A percentile compares a stretch with the other conserved stretches of the same genome.
phyloP scores from a whole-genome alignment of 306 rosid genomes.

The Oemleria cerasiformis region DNA sequence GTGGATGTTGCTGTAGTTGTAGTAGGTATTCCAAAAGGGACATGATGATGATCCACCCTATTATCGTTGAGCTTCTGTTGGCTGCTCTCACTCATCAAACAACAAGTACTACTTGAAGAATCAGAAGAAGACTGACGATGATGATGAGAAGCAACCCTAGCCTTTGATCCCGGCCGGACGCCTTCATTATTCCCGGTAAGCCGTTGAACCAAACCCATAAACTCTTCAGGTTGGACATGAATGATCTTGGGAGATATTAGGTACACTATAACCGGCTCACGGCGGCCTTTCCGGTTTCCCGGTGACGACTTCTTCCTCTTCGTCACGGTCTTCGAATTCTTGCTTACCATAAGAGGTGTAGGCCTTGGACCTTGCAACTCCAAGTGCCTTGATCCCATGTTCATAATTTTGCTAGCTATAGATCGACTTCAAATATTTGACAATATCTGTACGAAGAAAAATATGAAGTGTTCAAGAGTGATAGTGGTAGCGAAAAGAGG shows the following conservation, averaged over 20 bases:
- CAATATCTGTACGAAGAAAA: too few species aligned
- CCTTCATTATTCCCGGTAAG: conserved; percentile 30
- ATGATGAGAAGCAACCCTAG: background rate
- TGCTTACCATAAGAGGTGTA: conserved; percentile 18
- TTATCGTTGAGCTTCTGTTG: background rate
- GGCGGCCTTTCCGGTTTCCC: too few species aligned
- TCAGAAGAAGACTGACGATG: background rate
- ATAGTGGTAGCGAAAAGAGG: background rate
- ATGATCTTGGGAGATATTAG: conserved; percentile 33
- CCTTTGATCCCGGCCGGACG: background rate
- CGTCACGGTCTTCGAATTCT: conserved; percentile 14
- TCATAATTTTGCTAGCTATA: background rate
- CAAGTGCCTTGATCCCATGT: conserved; percentile 18
- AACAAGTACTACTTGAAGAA: background rate
- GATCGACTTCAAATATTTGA: background rate
- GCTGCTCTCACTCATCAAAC: background rate
- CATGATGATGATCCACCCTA: background rate
- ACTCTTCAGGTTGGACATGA: conserved; percentile 42
- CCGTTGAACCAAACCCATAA: conserved; percentile 32
- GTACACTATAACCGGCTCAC: conserved; percentile 27
- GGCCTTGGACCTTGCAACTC: conserved; percentile 39
- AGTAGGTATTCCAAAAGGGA: background rate
- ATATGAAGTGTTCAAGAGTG: background rate
- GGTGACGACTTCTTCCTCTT: conserved; percentile 7
- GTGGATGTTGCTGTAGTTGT: background rate